Base-by-base conservation (phyloP, 2,329 filamentous ascomycete genomes). In the Beauveria sp. region DNA sequence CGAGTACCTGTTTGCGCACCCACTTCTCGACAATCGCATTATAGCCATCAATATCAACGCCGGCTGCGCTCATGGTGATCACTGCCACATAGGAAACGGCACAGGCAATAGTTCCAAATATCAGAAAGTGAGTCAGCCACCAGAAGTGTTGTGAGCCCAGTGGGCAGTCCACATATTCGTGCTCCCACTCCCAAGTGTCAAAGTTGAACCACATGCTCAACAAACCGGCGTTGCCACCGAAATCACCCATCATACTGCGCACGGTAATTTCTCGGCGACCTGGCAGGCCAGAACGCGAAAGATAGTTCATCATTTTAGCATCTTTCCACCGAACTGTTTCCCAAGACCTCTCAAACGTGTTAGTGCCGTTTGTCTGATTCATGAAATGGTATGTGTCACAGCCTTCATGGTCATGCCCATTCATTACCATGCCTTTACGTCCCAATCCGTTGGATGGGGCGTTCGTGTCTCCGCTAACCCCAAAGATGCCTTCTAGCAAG, bases 221-320 rank as follows among this genome's bases (percentile, higher is more conserved):
- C 47, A 99, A 79, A 0, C 92, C 94, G 0, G 92, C 91, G 71
- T 97, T 94, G 22, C 94, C 94, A n/a, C 86, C 88, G 73, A 89
- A 99, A 61, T 90, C 90, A 61, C 94, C 94, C 94, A 99, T 99
- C 92, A 99, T 97, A 73, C 91, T 96, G 62, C 92, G 86, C 2
- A 99, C 89, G 0, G 94, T 99, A 65, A 97, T 85, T 75, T 99
- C 94, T 30, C 93, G 81, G 6, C 97, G 78, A 0, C 88, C 88
- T 0, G 88, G 84, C 3, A 83, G 66, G 5, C 74, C 77, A 2
- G 73, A 66, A 2, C 72, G 70, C 8, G 72, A 75, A 1, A 77
- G 69, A 24, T 86, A 64, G 63, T 73, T 71, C 14, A 71, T 70
- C 5, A 67, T 65, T 12, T 72, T 70, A 1, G 80, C 81, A 48